These are phyloP conservation scores for Graphiopsis chlorocephala DNA, from an alignment of 2,329 filamentous ascomycete species.

Conservation along the genomic window DNA sequence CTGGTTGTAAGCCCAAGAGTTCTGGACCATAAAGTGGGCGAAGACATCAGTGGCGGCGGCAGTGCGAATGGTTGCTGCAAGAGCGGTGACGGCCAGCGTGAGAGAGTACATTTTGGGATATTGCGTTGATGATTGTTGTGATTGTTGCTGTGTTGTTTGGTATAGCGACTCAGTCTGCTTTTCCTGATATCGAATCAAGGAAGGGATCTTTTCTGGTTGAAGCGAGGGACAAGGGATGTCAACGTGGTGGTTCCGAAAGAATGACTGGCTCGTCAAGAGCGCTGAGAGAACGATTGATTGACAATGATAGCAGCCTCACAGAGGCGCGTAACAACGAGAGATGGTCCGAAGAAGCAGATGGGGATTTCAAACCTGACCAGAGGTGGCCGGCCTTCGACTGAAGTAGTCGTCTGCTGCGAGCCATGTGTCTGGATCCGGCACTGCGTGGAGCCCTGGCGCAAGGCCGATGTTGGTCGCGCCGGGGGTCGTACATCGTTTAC, in stretches of 20 bases:
- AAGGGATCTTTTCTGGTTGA: neutral
- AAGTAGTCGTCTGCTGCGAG: constrained; percentile 3
- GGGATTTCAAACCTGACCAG: neutral
- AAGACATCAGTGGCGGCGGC: constrained; percentile 33
- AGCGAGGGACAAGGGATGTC: neutral
- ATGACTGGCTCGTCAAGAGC: constrained; percentile 16
- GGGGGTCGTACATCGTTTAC: neutral
- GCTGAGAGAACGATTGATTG: constrained; percentile 8
- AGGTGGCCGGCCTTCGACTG: neutral
- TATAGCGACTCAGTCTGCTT: neutral
- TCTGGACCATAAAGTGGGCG: constrained; percentile 39
- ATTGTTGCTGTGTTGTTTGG: neutral
- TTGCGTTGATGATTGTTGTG: neutral
- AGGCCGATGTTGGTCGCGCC: neutral
- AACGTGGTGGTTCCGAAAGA: constrained; percentile 12
- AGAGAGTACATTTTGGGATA: constrained; percentile 10
- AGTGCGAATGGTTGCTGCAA: constrained; percentile 21
- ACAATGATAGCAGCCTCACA: constrained; percentile 9
- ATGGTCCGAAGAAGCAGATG: constrained; percentile 8
- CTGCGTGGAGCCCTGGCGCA: neutral
- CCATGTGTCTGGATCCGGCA: constrained; percentile 10
- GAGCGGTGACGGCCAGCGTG: constrained; percentile 9
- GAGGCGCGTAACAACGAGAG: constrained; percentile 12
- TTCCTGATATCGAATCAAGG: constrained; percentile 7
- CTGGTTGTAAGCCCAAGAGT: constrained; percentile 35